Conservation (phyloP, 2,329 filamentous ascomycete genomes). For the Rhexocercosporidium sp. region DNA sequence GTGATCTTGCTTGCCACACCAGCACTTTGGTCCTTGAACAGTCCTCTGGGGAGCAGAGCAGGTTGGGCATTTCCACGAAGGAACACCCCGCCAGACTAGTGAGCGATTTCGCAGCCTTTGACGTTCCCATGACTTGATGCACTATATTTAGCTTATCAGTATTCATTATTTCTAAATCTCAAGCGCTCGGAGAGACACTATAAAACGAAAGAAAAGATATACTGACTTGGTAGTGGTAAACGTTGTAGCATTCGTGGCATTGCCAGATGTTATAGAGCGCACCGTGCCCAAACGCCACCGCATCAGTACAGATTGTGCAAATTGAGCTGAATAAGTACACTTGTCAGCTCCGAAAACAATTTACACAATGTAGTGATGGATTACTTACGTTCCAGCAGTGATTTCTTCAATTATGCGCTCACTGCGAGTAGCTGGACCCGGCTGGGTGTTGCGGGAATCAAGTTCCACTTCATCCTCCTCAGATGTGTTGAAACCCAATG, state of each 20-base stretch:
- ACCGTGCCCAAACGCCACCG: not conserved
- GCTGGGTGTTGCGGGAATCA: not conserved
- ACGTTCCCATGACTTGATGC: constrained; percentile 9
- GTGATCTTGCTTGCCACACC: constrained; percentile 18
- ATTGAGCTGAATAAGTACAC: constrained; percentile 2
- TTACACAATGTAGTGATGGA: not conserved
- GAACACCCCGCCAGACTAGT: not conserved
- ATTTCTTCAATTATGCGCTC: constrained; percentile 23
- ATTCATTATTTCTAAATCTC: not conserved
- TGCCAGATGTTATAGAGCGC: constrained; percentile 22
- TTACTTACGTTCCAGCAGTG: constrained; percentile 20
- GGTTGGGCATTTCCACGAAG: constrained; percentile 24
- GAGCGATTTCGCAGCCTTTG: not conserved
- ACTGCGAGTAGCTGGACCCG: not conserved
- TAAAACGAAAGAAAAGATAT: too few relatives aligned
- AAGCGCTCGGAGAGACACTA: not conserved
- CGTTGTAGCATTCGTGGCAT: constrained; percentile 23
- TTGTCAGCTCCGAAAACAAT: not conserved
- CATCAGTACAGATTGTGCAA: constrained; percentile 22
- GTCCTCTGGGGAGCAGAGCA: not conserved
- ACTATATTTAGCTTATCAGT: not conserved
- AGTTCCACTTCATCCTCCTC: not conserved
- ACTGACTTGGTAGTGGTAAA: constrained; percentile 21
- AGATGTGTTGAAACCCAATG: not conserved
- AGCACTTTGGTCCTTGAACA: not conserved